Percentiles rank a stretch among this genome's conserved stretches.
phyloP scores from a whole-genome alignment of 2,329 filamentous ascomycete genomes.

The Thermomyces lanuginosus region DNA sequence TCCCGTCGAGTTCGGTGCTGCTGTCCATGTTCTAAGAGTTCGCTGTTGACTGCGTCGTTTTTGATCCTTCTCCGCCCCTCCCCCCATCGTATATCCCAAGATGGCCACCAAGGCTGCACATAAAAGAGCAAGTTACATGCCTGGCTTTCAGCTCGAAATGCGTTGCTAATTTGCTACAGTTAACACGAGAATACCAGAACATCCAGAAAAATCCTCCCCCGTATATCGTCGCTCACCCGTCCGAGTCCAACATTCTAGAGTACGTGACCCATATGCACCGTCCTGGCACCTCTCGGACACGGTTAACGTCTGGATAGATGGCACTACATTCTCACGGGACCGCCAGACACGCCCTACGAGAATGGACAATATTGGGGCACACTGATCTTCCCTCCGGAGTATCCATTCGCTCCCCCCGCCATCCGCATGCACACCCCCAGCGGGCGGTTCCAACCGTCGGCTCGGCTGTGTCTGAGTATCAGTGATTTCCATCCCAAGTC shows the following conservation, averaged over 20 bases:
- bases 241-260: constrained; percentile 83
- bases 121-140: constrained; percentile 44
- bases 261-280: no score
- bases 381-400: constrained; percentile 85
- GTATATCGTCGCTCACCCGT: constrained; percentile 77
- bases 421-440: constrained; percentile 98
- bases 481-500: constrained; percentile 95
- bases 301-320: constrained; percentile 38
- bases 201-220: constrained; percentile 65
- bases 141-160: background rate
- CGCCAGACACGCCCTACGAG: constrained; percentile 84
- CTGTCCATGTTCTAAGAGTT: no score
- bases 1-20: no score
- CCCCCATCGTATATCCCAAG: no score
- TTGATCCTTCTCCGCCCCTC: no score
- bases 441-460: constrained; percentile 85
- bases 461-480: constrained; percentile 84
- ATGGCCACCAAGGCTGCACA: constrained; percentile 61
- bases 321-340: constrained; percentile 92
- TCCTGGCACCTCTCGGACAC: background rate
- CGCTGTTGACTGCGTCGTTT: no score
- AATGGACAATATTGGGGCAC: constrained; percentile 97
- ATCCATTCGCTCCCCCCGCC: constrained; percentile 89
- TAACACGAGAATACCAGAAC: constrained; percentile 48
- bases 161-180: constrained; percentile 17